A percentile compares a stretch with the other conserved stretches of the same genome.
Evolutionary conservation across 2,329 filamentous ascomycete genomes (phyloP).

Genomic region (Aschersonia sp.): DNA sequence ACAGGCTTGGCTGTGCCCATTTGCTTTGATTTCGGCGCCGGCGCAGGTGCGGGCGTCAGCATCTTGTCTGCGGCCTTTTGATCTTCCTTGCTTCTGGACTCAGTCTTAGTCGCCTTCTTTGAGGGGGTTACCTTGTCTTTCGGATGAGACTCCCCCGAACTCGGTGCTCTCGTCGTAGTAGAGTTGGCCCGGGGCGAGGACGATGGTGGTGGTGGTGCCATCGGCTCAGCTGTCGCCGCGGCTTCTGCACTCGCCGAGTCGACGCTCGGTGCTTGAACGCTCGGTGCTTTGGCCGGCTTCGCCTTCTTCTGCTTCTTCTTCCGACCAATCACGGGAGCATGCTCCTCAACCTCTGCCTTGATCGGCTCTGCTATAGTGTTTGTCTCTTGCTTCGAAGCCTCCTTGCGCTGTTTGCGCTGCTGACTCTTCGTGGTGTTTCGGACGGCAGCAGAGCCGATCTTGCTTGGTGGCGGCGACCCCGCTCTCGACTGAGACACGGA

Average conservation of each 20-base stretch:
- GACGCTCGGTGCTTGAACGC: slow-evolving; percentile 4
- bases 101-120: slow-evolving; percentile 13
- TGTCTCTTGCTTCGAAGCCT: slow-evolving; percentile 49
- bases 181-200: no score
- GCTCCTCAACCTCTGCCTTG: slow-evolving; percentile 38
- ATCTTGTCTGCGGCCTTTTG: slow-evolving; percentile 1
- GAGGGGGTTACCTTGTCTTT: slow-evolving; percentile 15
- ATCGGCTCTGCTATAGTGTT: slow-evolving; percentile 35
- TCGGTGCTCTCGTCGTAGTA: not conserved
- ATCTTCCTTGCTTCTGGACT: slow-evolving; percentile 10
- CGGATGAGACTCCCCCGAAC: slow-evolving; percentile 6
- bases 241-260: not conserved
- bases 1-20: slow-evolving; percentile 8
- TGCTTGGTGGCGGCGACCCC: slow-evolving; percentile 51
- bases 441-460: slow-evolving; percentile 53
- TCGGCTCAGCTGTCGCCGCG: not conserved
- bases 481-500: slow-evolving; percentile 54
- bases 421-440: slow-evolving; percentile 63
- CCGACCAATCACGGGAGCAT: slow-evolving; percentile 60
- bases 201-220: not conserved
- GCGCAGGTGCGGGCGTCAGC: slow-evolving; percentile 2
- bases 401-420: slow-evolving; percentile 61
- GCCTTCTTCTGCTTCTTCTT: slow-evolving; percentile 82
- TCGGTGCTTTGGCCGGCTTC: slow-evolving; percentile 22
- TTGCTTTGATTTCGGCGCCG: slow-evolving; percentile 1